Evolutionary conservation across 331 rosid genomes (phyloP).

Genomic region (Stylosanthes scabra): DNA sequence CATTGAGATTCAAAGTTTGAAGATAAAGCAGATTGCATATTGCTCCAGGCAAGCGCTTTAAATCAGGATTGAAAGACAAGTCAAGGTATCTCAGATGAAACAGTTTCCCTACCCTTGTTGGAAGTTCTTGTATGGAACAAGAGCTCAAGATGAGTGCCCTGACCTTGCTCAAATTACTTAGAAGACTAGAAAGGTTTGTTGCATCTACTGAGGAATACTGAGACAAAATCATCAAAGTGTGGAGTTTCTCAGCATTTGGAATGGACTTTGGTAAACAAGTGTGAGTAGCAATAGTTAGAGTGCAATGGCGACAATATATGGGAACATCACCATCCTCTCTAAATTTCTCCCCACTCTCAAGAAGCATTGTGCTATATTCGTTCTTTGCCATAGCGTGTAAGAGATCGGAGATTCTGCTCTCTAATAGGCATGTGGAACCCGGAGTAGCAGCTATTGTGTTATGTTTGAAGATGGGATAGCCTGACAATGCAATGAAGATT

Average conservation of each 20-base stretch:
- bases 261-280: not conserved
- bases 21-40: no score
- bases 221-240: not conserved
- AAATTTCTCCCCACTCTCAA: not conserved
- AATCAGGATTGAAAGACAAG: no score
- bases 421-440: not conserved
- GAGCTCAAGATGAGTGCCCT: not conserved
- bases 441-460: not conserved
- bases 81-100: no score
- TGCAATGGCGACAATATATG: no score
- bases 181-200: not conserved
- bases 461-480: not conserved
- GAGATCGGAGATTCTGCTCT: not conserved
- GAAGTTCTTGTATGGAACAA: not conserved
- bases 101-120: not conserved
- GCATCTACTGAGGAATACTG: not conserved
- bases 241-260: not conserved
- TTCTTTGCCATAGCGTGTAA: not conserved
- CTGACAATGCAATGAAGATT: not conserved
- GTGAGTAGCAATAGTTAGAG: no score
- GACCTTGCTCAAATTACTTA: not conserved
- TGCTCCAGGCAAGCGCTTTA: no score
- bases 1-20: no score
- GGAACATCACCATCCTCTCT: no score
- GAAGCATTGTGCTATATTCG: not conserved